Base-by-base conservation (phyloP, 139 green algal genomes). In the Chlamydomonas sp. region DNA sequence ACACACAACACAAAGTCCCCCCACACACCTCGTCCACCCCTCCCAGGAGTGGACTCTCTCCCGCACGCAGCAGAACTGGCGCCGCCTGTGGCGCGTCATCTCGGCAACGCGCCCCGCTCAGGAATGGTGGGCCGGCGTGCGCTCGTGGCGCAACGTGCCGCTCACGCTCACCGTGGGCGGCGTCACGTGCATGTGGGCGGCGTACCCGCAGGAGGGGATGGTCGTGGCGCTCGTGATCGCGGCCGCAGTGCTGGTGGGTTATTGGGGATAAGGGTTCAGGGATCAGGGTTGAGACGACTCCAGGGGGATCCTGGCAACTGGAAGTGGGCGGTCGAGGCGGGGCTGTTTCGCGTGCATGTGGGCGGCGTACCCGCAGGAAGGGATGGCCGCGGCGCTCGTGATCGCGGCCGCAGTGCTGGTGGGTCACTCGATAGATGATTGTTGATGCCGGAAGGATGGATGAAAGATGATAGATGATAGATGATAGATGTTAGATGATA, bases 1-100 rank as follows among this genome's bases (percentile, higher is more conserved):
- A n/a, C n/a, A n/a, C n/a, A n/a, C n/a, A n/a, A n/a, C n/a, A n/a
- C n/a, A n/a, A n/a, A n/a, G n/a, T n/a, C n/a, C n/a, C n/a, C n/a
- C n/a, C n/a, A n/a, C n/a, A n/a, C n/a, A n/a, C n/a, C n/a, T n/a
- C n/a, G n/a, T n/a, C n/a, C n/a, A n/a, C n/a, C n/a, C n/a, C n/a
- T n/a, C n/a, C n/a, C n/a, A 54, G 1, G 76, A 81, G 54, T 81
- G 77, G 38, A 75, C 61, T 6, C 71, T 81, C 5, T 68, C 37
- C 61, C 70, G 71, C 48, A 81, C 76, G 5, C 58, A 73, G 48
- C 49, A 65, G 48, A 81, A 81, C 76, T 81, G 76, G 76, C 62
- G 70, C 50, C 34, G 68, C 39, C 8, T 50, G 8, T 8, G 10
- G 39, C 8, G 39, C 39, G 13, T 50, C 22, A 5, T 66, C 8